Base-by-base conservation (phyloP, 2,329 filamentous ascomycete genomes). In the Colletotrichum euphorbiae region DNA sequence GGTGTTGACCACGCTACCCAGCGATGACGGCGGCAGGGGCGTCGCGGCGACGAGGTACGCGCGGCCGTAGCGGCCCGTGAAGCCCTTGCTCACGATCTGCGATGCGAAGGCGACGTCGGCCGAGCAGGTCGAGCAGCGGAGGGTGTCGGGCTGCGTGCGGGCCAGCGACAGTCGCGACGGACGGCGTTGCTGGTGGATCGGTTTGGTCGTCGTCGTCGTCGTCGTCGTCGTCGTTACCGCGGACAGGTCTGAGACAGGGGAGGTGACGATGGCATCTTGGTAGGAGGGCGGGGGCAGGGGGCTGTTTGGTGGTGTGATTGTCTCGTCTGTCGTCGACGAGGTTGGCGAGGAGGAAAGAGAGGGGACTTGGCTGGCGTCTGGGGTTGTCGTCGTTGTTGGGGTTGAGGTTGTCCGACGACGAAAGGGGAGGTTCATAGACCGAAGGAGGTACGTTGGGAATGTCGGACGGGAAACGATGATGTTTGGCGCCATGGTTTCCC, bases 11-110 rank as follows among this genome's bases (percentile, higher is more conserved):
- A 55, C 45, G 36, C 71, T 65, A 1, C 69, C 66, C 4, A 57
- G 69, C 61, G 56, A 71, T 3, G 12, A 48, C 21, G 45, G 66
- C 57, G 33, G 75, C 55, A 2, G 74, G 50, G 48, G 72, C 24
- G 72, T 76, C 38, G 80, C 81, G 52, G 85, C 80, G 55, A 91
- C 86, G 55, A 91, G 83, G 74, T 86, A 89, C 12, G 89, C 89
- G 24, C 88, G 84, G 6, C 89, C 89, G 75, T 90, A 85, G 19
- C 88, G 87, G 17, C 89, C 89, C 0, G 85, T 89, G 78, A 91
- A 91, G 70, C 87, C 86, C 75, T 90, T 90, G 70, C 84, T 88
- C 43, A 91, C 83, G 68, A 91, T 86, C 75, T 90, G 88, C 12
- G 84, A 82, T 15, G 81, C 75, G 73, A 88, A 87, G 17, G 87